Conservation (phyloP, 371 early-diverging fungal species). For the Mucor mucedo region DNA sequence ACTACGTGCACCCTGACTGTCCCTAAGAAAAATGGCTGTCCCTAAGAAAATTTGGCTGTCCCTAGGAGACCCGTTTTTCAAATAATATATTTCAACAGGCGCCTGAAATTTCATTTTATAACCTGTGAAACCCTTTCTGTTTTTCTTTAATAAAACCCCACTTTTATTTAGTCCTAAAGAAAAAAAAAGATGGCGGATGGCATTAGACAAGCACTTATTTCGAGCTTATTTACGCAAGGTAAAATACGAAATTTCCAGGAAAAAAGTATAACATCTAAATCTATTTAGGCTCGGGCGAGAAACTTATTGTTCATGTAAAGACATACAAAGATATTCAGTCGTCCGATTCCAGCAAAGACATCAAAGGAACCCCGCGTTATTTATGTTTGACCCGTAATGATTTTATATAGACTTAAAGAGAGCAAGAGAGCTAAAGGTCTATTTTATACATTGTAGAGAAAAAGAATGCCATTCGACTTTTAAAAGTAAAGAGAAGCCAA, state of each 20-base stretch:
- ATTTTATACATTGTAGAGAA: slow-evolving; percentile 30
- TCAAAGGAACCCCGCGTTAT: slow-evolving; percentile 56
- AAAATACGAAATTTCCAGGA: slow-evolving; percentile 5
- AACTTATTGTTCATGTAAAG: slow-evolving; percentile 50
- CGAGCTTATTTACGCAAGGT: slow-evolving; percentile 47
- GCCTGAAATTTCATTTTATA: background rate
- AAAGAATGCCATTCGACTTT: slow-evolving; percentile 55
- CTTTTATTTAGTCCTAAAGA: background rate
- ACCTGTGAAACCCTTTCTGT: background rate
- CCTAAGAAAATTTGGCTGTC: no score
- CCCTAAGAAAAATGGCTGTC: no score
- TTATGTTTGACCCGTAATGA: slow-evolving; percentile 53
- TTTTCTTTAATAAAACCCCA: background rate
- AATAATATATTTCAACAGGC: background rate
- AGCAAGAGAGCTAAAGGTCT: background rate
- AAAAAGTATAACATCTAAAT: background rate
- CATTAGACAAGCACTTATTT: slow-evolving; percentile 46
- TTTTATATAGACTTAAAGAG: background rate
- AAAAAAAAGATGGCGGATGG: slow-evolving; percentile 37
- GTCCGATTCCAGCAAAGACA: slow-evolving; percentile 33
- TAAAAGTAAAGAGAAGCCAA: slow-evolving; percentile 62
- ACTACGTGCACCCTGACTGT: no score
- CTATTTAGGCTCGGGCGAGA: slow-evolving; percentile 36
- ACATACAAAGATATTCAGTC: slow-evolving; percentile 57
- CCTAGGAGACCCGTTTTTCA: no score